Conservation (phyloP, 306 rosid genomes). For the Luffa aegyptiaca region DNA sequence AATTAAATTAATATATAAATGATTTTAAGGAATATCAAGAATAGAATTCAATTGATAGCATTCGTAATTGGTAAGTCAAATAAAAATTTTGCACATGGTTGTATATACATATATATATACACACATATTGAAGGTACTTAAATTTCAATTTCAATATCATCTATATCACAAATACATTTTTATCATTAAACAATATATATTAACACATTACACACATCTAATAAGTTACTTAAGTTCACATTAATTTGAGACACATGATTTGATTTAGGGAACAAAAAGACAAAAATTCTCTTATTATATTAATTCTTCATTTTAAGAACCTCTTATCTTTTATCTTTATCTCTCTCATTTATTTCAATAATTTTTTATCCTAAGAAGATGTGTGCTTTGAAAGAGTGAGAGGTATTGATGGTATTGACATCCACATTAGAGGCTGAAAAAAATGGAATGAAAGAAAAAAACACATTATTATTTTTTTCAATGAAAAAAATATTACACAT, state of each 20-base stretch:
- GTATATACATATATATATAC: no score
- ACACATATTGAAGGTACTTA: background rate
- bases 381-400: background rate
- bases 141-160: background rate
- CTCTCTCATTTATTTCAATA: background rate
- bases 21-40: background rate
- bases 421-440: background rate
- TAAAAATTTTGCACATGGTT: background rate
- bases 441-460: background rate
- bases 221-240: background rate
- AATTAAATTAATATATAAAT: no score
- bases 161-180: background rate
- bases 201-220: background rate
- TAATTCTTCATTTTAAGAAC: background rate
- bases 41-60: background rate
- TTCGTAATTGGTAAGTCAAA: background rate
- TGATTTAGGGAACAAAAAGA: background rate
- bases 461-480: no score
- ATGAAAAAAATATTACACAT: no score
- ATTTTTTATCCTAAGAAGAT: background rate
- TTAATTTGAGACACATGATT: background rate
- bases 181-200: background rate
- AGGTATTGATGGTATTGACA: background rate
- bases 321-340: background rate
- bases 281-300: background rate